Conservation (phyloP, 371 early-diverging fungal genomes). For the Circinella umbellata region DNA sequence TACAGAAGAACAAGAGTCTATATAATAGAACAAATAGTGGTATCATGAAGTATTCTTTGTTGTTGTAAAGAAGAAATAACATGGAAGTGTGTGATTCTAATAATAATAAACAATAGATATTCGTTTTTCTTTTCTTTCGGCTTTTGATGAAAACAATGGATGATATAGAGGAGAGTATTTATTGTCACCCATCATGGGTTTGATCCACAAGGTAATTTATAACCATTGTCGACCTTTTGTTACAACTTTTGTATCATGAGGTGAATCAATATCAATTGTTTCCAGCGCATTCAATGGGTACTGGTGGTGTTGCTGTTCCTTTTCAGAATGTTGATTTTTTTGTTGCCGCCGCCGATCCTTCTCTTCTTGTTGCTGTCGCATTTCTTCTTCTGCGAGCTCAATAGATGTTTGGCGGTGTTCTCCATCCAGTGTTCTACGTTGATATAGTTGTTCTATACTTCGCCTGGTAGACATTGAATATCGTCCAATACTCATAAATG, state of each 20-base stretch:
- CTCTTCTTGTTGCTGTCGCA: not conserved
- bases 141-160: no score
- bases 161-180: no score
- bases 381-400: slow-evolving; percentile 1
- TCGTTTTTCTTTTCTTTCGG: no score
- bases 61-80: no score
- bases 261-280: slow-evolving; percentile 4
- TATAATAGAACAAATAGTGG: no score
- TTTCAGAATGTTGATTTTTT: no score
- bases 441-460: slow-evolving; percentile 6
- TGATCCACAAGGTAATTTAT: not conserved
- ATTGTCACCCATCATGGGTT: no score
- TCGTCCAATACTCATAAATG: not conserved
- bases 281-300: not conserved
- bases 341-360: no score
- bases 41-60: no score
- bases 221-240: not conserved
- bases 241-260: not conserved
- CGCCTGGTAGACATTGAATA: not conserved
- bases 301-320: not conserved
- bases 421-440: not conserved
- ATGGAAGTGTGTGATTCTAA: no score
- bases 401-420: not conserved
- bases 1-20: no score
- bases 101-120: no score